Evolutionary conservation across 257 asterid genomes (phyloP), one percentile per base, ranked within the genome.

Genomic region (Nemophila menziesii): DNA sequence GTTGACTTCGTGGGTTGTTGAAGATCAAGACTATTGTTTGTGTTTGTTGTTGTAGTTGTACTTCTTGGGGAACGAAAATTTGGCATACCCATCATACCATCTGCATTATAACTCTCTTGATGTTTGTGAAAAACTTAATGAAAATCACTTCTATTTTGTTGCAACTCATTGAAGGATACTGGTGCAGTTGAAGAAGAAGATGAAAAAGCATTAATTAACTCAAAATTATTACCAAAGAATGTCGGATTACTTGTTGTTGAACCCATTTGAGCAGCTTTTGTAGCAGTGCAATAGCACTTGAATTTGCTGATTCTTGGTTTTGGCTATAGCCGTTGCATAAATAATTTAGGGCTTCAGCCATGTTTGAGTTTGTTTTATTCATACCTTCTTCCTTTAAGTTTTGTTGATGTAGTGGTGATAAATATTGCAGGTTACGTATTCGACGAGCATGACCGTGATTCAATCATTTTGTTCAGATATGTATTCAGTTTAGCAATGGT

Each of bases 251-350:
- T 77, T 26, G 66, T 62, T 0, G 85, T 67, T 3, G 94, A 77
- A 3, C 97, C 97, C 73, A 87, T 82, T 43, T 82, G 94, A 11
- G 97, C 87, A 3, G 94, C 97, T 70, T 82, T 20, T 79, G 97
- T 0, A 87, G 74, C 11, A 87, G 86, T 3, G 97, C 92, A 2
- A 95, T 87, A 0, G 97, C 97, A 0, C 70, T 37, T 3, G 79
- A 55, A 13, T 51, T 60, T 1, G 71, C 20, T 6, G 59, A 16
- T 4, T 34, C n/a, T 17, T 21, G 49, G 50, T 12, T 66, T 8
- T 50, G 71, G 33, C 14, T 49, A 33, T 29, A 79, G 52, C 43
- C 24, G 20, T 4, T 17, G 12, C 58, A 74, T 27, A 74, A 66
- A 0, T 89, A 73, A 46, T 57, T 62, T 7, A 70, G 49, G 11